Conservation (phyloP, 1,284 basidiomycete genomes). For the Ganoderma leucocontextum region DNA sequence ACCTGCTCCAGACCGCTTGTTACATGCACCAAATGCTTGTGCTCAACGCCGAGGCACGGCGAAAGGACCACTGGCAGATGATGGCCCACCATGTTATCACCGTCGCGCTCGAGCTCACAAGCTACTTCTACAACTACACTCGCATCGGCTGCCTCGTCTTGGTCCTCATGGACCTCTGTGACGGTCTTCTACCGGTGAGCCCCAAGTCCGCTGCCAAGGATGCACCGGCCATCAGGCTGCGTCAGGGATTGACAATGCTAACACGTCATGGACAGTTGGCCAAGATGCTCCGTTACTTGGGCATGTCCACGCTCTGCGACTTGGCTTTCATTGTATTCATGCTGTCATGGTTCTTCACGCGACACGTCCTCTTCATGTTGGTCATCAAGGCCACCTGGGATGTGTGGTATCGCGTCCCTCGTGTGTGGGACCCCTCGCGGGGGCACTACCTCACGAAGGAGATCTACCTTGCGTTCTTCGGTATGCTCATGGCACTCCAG, state of each 20-base stretch:
- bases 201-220: neutral
- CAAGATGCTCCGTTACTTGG: conserved; percentile 93
- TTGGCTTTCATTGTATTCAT: conserved; percentile 84
- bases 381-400: conserved; percentile 74
- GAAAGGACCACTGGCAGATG: conserved; percentile 97
- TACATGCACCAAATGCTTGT: conserved; percentile 94
- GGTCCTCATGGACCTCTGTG: conserved; percentile 93
- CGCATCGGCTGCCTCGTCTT: conserved; percentile 90
- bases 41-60: conserved; percentile 91
- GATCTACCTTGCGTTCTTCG: conserved; percentile 59
- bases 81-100: conserved; percentile 95
- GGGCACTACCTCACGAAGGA: conserved; percentile 64
- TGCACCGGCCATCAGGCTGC: neutral
- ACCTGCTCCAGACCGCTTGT: conserved; percentile 91
- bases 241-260: conserved; percentile 10
- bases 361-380: conserved; percentile 81
- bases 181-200: conserved; percentile 91
- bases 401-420: conserved; percentile 54
- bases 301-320: conserved; percentile 76
- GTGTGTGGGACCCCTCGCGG: conserved; percentile 65
- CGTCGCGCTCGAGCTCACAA: conserved; percentile 77
- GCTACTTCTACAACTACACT: conserved; percentile 88
- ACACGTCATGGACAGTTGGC: conserved; percentile 64
- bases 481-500: conserved; percentile 70
- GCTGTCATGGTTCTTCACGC: conserved; percentile 88